phyloP scores from a whole-genome alignment of 139 green algal species.

The Chlorella ohadii region DNA sequence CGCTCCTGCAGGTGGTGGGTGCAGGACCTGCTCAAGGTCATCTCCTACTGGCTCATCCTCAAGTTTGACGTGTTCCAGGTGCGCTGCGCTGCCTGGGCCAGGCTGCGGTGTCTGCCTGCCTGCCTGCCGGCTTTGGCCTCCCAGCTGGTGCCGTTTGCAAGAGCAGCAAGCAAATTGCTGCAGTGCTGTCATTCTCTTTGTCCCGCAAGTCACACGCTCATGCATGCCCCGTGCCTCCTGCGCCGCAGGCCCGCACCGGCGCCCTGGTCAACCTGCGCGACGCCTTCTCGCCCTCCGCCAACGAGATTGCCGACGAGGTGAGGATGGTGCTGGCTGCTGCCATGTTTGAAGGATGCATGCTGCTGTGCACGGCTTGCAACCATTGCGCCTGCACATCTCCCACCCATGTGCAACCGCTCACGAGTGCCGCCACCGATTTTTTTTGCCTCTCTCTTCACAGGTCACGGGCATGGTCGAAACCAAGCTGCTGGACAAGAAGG shows the following conservation, averaged over 20 bases:
- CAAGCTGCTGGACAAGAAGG: constrained; percentile 73
- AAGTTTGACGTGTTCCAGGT: constrained; percentile 72
- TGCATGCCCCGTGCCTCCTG: neutral
- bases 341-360: too few relatives aligned
- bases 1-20: constrained; percentile 58
- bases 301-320: constrained; percentile 31
- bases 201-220: neutral
- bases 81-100: too few relatives aligned
- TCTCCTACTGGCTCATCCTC: constrained; percentile 60
- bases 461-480: constrained; percentile 52
- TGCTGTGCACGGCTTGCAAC: too few relatives aligned
- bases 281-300: constrained; percentile 40
- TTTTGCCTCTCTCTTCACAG: neutral
- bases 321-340: constrained; percentile 32
- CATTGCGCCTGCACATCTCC: too few relatives aligned
- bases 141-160: too few relatives aligned
- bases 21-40: constrained; percentile 79
- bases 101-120: too few relatives aligned
- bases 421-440: too few relatives aligned
- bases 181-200: too few relatives aligned
- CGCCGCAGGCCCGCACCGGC: constrained; percentile 54
- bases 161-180: too few relatives aligned
- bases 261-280: constrained; percentile 67
- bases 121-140: too few relatives aligned
- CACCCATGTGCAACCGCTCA: too few relatives aligned